These are phyloP conservation scores for Pseudocercospora musae DNA, from an alignment of 2,329 filamentous ascomycete species.

Conservation along the genomic window DNA sequence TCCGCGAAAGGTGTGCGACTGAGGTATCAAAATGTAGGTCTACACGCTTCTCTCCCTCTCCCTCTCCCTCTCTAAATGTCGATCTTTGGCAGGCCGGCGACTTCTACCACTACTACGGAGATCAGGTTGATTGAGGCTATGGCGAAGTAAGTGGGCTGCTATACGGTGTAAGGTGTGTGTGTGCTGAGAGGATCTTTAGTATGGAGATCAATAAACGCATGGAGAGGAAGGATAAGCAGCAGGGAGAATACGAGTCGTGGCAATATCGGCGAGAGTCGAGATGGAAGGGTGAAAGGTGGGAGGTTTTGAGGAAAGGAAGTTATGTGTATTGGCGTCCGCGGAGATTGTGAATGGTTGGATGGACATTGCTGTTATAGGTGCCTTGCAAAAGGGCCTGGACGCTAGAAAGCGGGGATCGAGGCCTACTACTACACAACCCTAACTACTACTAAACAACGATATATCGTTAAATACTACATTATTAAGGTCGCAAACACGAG, in stretches of 20 bases:
- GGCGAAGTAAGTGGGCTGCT: background rate
- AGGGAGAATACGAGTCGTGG: constrained; percentile 7
- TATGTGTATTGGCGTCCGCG: constrained; percentile 15
- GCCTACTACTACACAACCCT: too few species aligned
- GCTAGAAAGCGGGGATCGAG: too few species aligned
- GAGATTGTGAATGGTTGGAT: too few species aligned
- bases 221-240: constrained; percentile 6
- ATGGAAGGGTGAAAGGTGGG: background rate
- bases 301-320: background rate
- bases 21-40: too few species aligned
- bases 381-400: too few species aligned
- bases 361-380: too few species aligned
- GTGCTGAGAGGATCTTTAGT: background rate
- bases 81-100: constrained; percentile 2
- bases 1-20: background rate
- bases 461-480: too few species aligned
- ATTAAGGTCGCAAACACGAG: too few species aligned
- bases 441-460: too few species aligned
- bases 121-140: constrained; percentile 10
- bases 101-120: background rate
- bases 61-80: background rate
- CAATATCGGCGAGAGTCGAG: constrained; percentile 5
- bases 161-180: too few species aligned
- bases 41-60: too few species aligned
- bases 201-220: constrained; percentile 13